A percentile compares a stretch with the other conserved stretches of the same genome.
Conservation (phyloP, 768 basidiomycete genomes). For the Tulasnella sp. region DNA sequence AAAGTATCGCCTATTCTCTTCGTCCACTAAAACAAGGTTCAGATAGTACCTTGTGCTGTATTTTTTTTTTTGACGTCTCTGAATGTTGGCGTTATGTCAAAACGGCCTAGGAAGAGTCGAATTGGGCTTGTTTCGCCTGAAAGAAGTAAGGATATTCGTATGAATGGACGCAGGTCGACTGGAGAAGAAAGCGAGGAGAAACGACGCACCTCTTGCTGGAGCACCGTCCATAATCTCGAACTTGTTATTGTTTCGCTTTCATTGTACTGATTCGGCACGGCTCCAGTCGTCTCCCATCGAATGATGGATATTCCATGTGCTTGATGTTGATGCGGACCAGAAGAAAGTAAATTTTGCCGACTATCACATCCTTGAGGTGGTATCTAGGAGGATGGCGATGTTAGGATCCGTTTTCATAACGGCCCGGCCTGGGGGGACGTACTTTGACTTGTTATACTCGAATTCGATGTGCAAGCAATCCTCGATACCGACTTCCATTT, state of each 20-base stretch:
- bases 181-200: not conserved
- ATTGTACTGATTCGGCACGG: constrained; percentile 99
- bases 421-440: no score
- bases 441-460: no score
- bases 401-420: no score
- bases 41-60: constrained; percentile 97
- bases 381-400: constrained; percentile 59
- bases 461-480: no score
- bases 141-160: not conserved
- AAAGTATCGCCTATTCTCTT: constrained; percentile 97
- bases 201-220: constrained; percentile 48
- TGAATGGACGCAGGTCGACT: not conserved
- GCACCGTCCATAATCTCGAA: constrained; percentile 69
- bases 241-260: constrained; percentile 92
- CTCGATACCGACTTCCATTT: no score
- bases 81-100: constrained; percentile 99
- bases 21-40: constrained; percentile 95
- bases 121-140: constrained; percentile 91
- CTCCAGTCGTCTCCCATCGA: constrained; percentile 93
- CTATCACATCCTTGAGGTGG: constrained; percentile 98
- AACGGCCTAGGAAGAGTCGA: constrained; percentile 94
- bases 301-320: constrained; percentile 99
- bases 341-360: constrained; percentile 99
- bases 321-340: constrained; percentile 99
- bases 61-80: constrained; percentile 99